Evolutionary conservation across 495 filamentous ascomycete species (phyloP).

Genomic region (Durotheca rogersii): DNA sequence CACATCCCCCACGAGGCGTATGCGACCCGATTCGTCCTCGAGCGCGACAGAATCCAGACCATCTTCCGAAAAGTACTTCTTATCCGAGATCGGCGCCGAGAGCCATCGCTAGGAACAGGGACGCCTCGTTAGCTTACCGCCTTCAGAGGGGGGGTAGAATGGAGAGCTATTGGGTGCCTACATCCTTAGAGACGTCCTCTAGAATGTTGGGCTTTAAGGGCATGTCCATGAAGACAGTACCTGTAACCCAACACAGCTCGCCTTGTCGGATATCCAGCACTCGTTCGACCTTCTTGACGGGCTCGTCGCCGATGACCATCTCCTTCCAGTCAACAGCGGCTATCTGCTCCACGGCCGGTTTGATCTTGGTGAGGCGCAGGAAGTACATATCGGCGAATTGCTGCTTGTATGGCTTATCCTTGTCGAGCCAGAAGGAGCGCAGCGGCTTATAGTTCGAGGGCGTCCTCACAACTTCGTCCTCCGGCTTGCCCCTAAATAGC

Average conservation of each 20-base stretch:
- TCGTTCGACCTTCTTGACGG: slow-evolving; percentile 70
- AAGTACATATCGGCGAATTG: slow-evolving; percentile 99
- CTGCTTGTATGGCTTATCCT: slow-evolving; percentile 79
- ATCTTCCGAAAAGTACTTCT: slow-evolving; percentile 68
- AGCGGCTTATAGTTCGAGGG: slow-evolving; percentile 73
- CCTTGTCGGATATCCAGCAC: slow-evolving; percentile 96
- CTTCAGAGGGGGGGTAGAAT: neutral
- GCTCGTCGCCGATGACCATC: slow-evolving; percentile 76
- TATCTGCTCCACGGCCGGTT: slow-evolving; percentile 73
- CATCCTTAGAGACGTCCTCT: slow-evolving; percentile 91
- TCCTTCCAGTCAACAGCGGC: slow-evolving; percentile 76
- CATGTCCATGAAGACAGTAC: slow-evolving; percentile 97
- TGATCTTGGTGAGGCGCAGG: slow-evolving; percentile 81
- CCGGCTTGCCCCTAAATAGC: slow-evolving; percentile 40
- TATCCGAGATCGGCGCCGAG: slow-evolving; percentile 72
- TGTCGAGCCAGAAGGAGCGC: slow-evolving; percentile 67
- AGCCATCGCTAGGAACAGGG: slow-evolving; percentile 68
- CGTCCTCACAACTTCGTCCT: slow-evolving; percentile 42
- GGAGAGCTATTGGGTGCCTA: slow-evolving; percentile 33
- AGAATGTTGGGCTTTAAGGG: slow-evolving; percentile 94
- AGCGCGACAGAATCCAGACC: slow-evolving; percentile 73
- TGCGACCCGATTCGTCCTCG: slow-evolving; percentile 94
- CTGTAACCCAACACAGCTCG: slow-evolving; percentile 90
- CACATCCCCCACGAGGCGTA: slow-evolving; percentile 70
- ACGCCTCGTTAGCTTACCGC: neutral